Conservation (phyloP, 306 rosid species). For the Prunus mume region DNA sequence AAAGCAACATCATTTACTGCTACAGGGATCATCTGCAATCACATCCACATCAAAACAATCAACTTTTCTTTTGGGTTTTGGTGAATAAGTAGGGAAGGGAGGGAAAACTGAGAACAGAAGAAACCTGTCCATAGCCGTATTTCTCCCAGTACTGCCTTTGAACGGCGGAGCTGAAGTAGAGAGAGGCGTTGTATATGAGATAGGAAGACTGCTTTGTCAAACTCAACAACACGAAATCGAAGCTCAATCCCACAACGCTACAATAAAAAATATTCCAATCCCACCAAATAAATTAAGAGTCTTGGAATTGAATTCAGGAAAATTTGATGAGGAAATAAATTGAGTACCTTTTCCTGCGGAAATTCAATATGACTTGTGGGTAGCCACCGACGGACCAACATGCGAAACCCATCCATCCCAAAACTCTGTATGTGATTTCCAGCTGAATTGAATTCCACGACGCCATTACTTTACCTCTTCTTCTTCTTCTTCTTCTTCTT, state of each 20-base stretch:
- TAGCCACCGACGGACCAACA: slow-evolving; percentile 76
- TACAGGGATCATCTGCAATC: slow-evolving; percentile 90
- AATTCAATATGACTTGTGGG: slow-evolving; percentile 82
- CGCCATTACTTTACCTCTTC: slow-evolving; percentile 24
- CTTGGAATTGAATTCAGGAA: neutral
- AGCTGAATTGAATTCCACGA: slow-evolving; percentile 76
- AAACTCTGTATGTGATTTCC: slow-evolving; percentile 53
- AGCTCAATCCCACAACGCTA: slow-evolving; percentile 91
- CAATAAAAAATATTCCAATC: neutral
- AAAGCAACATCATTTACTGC: slow-evolving; percentile 96
- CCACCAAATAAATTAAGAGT: neutral
- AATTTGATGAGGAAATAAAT: neutral
- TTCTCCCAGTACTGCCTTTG: slow-evolving; percentile 69
- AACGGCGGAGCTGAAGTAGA: slow-evolving; percentile 68
- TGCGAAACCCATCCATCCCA: slow-evolving; percentile 77
- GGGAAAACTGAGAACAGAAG: too few species aligned
- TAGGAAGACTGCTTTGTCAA: slow-evolving; percentile 81
- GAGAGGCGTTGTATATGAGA: slow-evolving; percentile 73
- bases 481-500: too few species aligned
- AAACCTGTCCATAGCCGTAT: slow-evolving; percentile 70
- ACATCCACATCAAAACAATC: neutral
- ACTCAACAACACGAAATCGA: slow-evolving; percentile 78
- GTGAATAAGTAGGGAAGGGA: too few species aligned
- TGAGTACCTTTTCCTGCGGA: slow-evolving; percentile 66
- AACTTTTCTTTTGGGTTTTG: too few species aligned